Percentiles rank a stretch among this genome's conserved stretches.
Evolutionary conservation across 805 yeast species (phyloP).

Genomic region (Candida tallmaniae): DNA sequence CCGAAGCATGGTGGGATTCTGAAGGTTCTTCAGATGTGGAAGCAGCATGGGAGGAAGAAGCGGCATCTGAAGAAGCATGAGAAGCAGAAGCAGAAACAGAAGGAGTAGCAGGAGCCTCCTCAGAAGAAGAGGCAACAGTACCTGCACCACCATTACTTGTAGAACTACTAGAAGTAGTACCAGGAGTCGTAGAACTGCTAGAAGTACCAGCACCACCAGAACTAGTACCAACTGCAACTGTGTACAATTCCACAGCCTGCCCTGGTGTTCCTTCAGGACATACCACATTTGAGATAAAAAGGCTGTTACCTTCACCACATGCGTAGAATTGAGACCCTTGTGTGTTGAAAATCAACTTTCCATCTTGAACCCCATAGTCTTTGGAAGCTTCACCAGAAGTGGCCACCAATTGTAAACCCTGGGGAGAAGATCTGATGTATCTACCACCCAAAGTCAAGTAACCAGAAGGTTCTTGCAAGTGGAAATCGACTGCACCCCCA

Average conservation of each 20-base stretch:
- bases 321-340: constrained; percentile 18
- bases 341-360: constrained; percentile 21
- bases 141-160: not conserved
- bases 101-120: not conserved
- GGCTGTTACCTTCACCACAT: constrained; percentile 14
- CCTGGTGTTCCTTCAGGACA: constrained; percentile 5
- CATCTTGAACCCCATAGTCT: constrained; percentile 23
- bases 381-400: constrained; percentile 17
- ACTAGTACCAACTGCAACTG: not conserved
- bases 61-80: not conserved
- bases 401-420: constrained; percentile 14
- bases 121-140: not conserved
- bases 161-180: constrained; percentile 1
- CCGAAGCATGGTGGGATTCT: constrained; percentile 20
- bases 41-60: constrained; percentile 1
- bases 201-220: constrained; percentile 1
- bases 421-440: constrained; percentile 13
- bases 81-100: constrained; percentile 1
- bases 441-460: constrained; percentile 19
- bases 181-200: not conserved
- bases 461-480: constrained; percentile 29
- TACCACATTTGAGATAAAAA: constrained; percentile 7
- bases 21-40: constrained; percentile 8
- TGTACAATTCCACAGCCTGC: constrained; percentile 4
- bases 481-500: constrained; percentile 14